Evolutionary conservation across 2,329 filamentous ascomycete genomes (phyloP), one percentile per base, ranked within the genome.

Genomic region (Colletotrichum aenigma): DNA sequence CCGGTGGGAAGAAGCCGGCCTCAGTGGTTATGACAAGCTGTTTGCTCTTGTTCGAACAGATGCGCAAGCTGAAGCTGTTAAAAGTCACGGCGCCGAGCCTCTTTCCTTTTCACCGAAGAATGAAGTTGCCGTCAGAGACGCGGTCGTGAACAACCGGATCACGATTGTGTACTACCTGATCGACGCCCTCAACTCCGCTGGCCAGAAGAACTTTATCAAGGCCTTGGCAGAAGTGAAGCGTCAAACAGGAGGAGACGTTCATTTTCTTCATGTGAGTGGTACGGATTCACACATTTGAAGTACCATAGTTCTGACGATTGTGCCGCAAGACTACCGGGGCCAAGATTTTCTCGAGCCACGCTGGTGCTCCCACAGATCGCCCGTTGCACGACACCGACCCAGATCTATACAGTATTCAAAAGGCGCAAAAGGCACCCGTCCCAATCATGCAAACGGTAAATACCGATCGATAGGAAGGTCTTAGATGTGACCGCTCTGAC

Each of bases 291-390:
- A n/a, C n/a, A n/a, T n/a, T n/a, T n/a, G n/a, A n/a, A n/a, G n/a
- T n/a, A n/a, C n/a, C n/a, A n/a, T n/a, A n/a, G n/a, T n/a, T n/a
- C n/a, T 52, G 12, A 52, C 43, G 6, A 52, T 21, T 13, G 16
- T 52, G 6, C 13, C 13, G n/a, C 6, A 52, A 55, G 83, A 90
- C 89, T 0, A 85, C 81, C 4, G 89, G 89, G 1, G 89, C 89
- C 28, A 91, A 91, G 80, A 78, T 88, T 5, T 90, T 91, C 78
- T 89, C 87, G 16, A 84, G 81, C 32, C 87, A 88, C 78, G 85
- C 85, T 0, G 88, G 86, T 0, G 81, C 85, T 7, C 86, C 87
- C 0, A 86, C 83, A 0, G 84, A 88, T 72, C 74, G 80, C 10
- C 82, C 82, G 0, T 75, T 91, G 1, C 73, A 84, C 4, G 89